Conservation (phyloP, 768 basidiomycete species). For the Paxillus involutus region DNA sequence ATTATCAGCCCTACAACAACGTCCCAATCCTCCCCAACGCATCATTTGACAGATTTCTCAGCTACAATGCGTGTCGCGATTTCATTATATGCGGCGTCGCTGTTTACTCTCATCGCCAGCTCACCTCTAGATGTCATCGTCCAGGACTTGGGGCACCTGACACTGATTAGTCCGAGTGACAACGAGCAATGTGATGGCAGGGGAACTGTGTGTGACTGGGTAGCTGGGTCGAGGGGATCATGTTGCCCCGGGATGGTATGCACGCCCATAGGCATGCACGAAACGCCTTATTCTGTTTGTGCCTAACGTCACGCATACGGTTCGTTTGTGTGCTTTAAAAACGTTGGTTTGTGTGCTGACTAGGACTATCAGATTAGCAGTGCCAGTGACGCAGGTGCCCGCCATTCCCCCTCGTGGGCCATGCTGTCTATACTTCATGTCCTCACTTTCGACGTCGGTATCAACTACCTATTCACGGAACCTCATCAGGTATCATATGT, state of each 20-base stretch:
- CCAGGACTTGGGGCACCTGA: neutral
- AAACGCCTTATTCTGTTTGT: conserved; percentile 12
- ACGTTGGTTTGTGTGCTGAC: too few species aligned
- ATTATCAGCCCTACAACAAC: neutral
- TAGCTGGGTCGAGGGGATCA: conserved; percentile 12
- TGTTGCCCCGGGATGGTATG: conserved; percentile 17
- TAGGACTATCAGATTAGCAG: too few species aligned
- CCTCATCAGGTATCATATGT: too few species aligned
- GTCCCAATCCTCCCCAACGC: neutral
- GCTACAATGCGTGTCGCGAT: conserved; percentile 9
- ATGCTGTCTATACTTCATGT: too few species aligned
- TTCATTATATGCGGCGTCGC: neutral
- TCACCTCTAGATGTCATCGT: conserved; percentile 1
- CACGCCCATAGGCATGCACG: conserved; percentile 1
- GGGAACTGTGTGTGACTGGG: conserved; percentile 15
- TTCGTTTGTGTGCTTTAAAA: neutral
- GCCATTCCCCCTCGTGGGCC: too few species aligned
- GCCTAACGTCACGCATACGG: neutral
- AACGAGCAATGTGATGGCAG: neutral
- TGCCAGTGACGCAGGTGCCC: too few species aligned
- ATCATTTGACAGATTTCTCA: neutral
- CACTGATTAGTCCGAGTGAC: neutral
- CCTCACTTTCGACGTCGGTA: too few species aligned
- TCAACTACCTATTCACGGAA: too few species aligned
- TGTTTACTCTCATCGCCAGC: neutral